phyloP scores from a whole-genome alignment of 768 basidiomycete species.

The Suillus clintonianus region DNA sequence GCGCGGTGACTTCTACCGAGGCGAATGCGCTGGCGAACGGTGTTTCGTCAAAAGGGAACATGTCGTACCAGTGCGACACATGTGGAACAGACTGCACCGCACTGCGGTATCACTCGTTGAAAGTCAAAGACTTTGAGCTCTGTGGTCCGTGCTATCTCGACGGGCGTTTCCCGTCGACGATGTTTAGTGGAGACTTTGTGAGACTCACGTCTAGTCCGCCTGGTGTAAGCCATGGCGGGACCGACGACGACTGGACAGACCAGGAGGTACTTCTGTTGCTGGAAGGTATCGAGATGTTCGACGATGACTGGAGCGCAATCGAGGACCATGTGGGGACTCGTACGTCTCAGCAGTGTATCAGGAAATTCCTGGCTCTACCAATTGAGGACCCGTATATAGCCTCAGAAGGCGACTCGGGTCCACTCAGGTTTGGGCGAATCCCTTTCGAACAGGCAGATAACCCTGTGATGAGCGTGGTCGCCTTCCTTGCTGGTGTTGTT shows the following conservation, averaged over 20 bases:
- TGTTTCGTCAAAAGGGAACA: conserved; percentile 46
- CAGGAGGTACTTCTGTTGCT: conserved; percentile 86
- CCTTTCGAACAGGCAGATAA: conserved; percentile 97
- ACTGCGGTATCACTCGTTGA: conserved; percentile 89
- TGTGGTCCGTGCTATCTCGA: conserved; percentile 94
- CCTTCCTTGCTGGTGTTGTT: conserved; percentile 93
- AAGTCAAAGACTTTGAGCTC: conserved; percentile 88
- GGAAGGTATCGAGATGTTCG: conserved; percentile 98
- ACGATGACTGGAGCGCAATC: conserved; percentile 93
- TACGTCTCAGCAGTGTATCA: conserved; percentile 91
- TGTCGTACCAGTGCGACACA: conserved; percentile 82
- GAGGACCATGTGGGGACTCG: conserved; percentile 93
- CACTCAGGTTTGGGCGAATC: conserved; percentile 72
- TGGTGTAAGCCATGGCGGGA: conserved; percentile 38
- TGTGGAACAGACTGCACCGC: conserved; percentile 93
- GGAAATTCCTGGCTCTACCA: conserved; percentile 92
- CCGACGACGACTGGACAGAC: conserved; percentile 82
- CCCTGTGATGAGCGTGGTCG: conserved; percentile 98
- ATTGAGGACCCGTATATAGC: conserved; percentile 95
- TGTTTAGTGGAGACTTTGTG: conserved; percentile 98
- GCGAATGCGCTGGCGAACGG: conserved; percentile 63
- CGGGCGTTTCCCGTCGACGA: conserved; percentile 92
- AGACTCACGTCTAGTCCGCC: conserved; percentile 57
- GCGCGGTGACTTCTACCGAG: conserved; percentile 65
- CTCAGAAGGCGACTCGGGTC: conserved; percentile 73